Conservation (phyloP, 345 rosid genomes). For the Moricandia arvensis region DNA sequence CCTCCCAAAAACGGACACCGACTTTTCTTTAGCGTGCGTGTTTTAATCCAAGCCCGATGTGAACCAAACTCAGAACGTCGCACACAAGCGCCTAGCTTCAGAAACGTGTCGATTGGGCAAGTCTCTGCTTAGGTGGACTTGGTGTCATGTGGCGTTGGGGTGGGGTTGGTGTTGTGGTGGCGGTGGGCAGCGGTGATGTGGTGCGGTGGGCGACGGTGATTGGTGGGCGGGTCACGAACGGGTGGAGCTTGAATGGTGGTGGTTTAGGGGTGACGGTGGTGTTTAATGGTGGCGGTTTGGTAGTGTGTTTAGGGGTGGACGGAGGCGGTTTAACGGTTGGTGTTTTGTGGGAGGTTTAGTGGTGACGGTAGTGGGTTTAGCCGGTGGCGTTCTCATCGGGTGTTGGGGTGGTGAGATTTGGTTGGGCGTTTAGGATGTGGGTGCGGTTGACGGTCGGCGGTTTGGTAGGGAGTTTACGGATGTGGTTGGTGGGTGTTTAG, state of each 20-base stretch:
- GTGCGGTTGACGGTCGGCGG: constrained; percentile 7
- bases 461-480: constrained; percentile 35
- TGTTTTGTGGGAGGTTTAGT: constrained; percentile 34
- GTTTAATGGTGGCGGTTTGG: constrained; percentile 43
- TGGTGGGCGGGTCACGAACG: not conserved
- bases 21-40: not conserved
- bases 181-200: not conserved
- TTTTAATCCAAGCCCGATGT: not conserved
- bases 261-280: constrained; percentile 42
- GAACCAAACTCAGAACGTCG: not conserved
- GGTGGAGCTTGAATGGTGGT: constrained; percentile 26
- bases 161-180: not conserved
- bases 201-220: not conserved
- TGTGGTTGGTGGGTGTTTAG: constrained; percentile 32
- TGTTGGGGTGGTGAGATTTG: constrained; percentile 20
- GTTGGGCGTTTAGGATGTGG: constrained; percentile 17
- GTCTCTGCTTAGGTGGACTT: not conserved
- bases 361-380: constrained; percentile 38
- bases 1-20: not conserved
- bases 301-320: not conserved
- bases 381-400: constrained; percentile 16
- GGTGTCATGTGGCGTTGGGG: too few species aligned
- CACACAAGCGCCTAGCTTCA: not conserved
- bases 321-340: constrained; percentile 39
- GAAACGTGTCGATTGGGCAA: not conserved